Conservation (phyloP, 176 grass and related monocot genomes). For the Avena atlantica region DNA sequence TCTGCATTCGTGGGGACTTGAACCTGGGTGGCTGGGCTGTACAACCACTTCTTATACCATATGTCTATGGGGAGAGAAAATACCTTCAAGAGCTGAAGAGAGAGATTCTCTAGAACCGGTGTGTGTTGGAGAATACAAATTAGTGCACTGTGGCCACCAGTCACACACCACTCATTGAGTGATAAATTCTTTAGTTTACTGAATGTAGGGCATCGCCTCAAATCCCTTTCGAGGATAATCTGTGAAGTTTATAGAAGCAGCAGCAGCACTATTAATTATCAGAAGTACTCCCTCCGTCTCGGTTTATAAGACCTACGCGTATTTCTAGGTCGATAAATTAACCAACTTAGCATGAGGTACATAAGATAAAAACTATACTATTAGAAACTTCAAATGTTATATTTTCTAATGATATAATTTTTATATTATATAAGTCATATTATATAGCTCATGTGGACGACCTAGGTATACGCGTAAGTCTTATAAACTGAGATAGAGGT, state of each 20-base stretch:
- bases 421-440: too few relatives aligned
- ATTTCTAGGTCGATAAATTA: too few relatives aligned
- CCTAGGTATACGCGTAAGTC: too few relatives aligned
- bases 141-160: background rate
- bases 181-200: constrained; percentile 3
- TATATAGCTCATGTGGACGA: too few relatives aligned
- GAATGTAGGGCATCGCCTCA: constrained; percentile 36
- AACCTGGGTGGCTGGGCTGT: too few relatives aligned
- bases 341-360: too few relatives aligned
- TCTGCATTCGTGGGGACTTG: too few relatives aligned
- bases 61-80: background rate
- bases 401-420: too few relatives aligned
- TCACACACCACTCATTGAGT: background rate
- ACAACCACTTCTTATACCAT: background rate
- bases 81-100: constrained; percentile 17
- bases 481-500: too few relatives aligned
- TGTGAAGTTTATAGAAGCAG: background rate
- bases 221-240: constrained; percentile 24
- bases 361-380: too few relatives aligned
- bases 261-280: background rate
- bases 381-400: too few relatives aligned
- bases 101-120: constrained; percentile 25
- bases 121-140: constrained; percentile 25
- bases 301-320: too few relatives aligned
- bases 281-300: background rate